Base-by-base conservation (phyloP, 805 yeast species). In the Lipomyces starkeyi region DNA sequence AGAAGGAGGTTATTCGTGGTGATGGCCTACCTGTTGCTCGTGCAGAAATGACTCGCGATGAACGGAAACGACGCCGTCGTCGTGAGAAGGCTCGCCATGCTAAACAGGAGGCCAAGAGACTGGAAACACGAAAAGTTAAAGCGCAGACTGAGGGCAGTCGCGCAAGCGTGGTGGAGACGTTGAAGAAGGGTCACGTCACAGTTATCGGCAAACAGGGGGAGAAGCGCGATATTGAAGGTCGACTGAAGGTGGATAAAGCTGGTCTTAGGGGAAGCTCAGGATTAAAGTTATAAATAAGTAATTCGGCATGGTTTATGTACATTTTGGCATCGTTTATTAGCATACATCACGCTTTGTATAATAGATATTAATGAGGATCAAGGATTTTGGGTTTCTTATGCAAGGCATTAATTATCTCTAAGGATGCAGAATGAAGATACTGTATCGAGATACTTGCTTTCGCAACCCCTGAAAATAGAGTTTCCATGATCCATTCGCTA, bases 61-160 rank as follows among this genome's bases (percentile, higher is more conserved):
- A 93, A 69, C 90, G 91, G 76, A 93, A 90, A 76, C 87, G 97
- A 77, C 82, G 92, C 75, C 88, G 97, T 83, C 84, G 97, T 77
- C 90, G 97, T 32, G 87, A 86, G 75, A 93, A 94, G 86, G 86
- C 96, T 78, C 89, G 87, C 83, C 88, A 86, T 79, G 82, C 91
- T 25, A 88, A 87, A 77, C 83, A 80, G 73, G 79, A 81, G 67
- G 71, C 69, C 17, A 80, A 80, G 59, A 69, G 76, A 62, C 74
- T 76, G 70, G 80, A 74, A 77, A 77, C 65, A 73, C 78, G 71
- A 20, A 75, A 75, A 56, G 76, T 78, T 32, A 71, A 78, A 67
- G 78, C 79, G 4, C 83, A 81, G 72, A 83, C 83, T 76, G 85
- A 85, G 73, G 86, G 84, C 65, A 86, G 86, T 79, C 85, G 83